Evolutionary conservation across 2,329 filamentous ascomycete genomes (phyloP).

Genomic region (Beauveria scarabaeidicola): DNA sequence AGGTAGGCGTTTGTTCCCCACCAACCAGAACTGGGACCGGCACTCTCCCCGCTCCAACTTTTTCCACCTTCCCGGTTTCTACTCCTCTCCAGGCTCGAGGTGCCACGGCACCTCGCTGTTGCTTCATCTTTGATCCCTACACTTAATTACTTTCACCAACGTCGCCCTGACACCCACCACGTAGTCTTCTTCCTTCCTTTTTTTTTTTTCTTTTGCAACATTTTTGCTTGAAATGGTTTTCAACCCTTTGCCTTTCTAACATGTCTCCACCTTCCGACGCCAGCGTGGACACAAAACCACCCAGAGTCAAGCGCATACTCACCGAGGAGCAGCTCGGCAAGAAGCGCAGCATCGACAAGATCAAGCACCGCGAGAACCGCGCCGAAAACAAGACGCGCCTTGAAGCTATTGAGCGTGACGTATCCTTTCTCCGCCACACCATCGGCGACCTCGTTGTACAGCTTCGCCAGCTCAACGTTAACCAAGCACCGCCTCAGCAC

Average conservation of each 20-base stretch:
- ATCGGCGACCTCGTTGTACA: slow-evolving; percentile 16
- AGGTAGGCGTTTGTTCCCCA: not conserved
- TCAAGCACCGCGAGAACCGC: slow-evolving; percentile 20
- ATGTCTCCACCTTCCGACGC: not conserved
- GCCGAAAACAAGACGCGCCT: slow-evolving; percentile 19
- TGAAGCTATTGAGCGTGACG: slow-evolving; percentile 20
- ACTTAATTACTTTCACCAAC: too few relatives aligned
- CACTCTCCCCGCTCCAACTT: too few relatives aligned
- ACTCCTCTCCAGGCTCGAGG: too few relatives aligned
- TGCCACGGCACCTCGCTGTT: too few relatives aligned
- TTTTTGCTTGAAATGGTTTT: too few relatives aligned
- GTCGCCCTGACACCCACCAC: too few relatives aligned
- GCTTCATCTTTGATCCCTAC: too few relatives aligned
- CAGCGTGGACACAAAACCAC: not conserved
- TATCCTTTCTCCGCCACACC: slow-evolving; percentile 16
- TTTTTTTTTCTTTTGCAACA: too few relatives aligned
- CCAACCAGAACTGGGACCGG: too few relatives aligned
- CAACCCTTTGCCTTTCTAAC: not conserved
- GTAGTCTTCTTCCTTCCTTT: too few relatives aligned
- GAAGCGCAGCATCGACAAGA: slow-evolving; percentile 18
- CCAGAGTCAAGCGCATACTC: slow-evolving; percentile 12
- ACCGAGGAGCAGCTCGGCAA: slow-evolving; percentile 19
- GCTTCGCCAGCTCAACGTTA: slow-evolving; percentile 6
- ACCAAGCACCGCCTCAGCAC: not conserved
- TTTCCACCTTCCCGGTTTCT: too few relatives aligned